Evolutionary conservation across 371 early-diverging fungal genomes (phyloP), one percentile per base, ranked within the genome.

Genomic region (Rhizopus sp.): DNA sequence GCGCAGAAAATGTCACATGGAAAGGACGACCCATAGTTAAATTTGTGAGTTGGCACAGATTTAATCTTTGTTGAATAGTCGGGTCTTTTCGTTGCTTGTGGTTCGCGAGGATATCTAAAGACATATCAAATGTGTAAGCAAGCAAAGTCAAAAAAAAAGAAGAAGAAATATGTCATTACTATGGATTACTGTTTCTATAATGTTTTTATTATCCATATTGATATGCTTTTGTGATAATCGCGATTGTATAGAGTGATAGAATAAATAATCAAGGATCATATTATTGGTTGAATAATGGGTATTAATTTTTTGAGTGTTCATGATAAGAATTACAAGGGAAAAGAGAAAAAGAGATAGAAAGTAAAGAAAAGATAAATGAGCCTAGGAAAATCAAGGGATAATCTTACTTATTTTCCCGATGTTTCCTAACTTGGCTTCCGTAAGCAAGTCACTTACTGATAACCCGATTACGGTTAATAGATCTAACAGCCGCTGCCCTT

Each of bases 1-100:
- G 12, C 73, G 55, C 23, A 68, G 61, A 7, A 65, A 63, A 29
- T 72, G 70, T 39, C 75, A 61, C 12, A 73, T 62, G 5, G 53
- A 58, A 31, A 68, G 71, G 9, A 72, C 85, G 75, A 30, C 85
- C 85, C 77, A 85, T 82, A 12, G 83, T 76, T 53, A 85, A 68
- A 29, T 80, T 83, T 8, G 85, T 82, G 23, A 83, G 62, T 57
- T 85, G 85, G 55, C 85, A 83, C 16, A 85, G 74, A 61, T 83
- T 81, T 29, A 85, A 62, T 10, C 85, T 78, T 31, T 83, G 82
- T 38, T 83, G 81, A 59, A 85, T 68, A 44, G 78, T 74, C 12
- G 67, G 62, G 41, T 80, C 79, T 38, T 72, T 58, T 9, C 62
- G 6, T 67, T 73, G 53, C 73, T 73, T 39, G 46, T 80, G 82